Evolutionary conservation across 208 protist species (phyloP).

Genomic region (Leishmania tarentolae): DNA sequence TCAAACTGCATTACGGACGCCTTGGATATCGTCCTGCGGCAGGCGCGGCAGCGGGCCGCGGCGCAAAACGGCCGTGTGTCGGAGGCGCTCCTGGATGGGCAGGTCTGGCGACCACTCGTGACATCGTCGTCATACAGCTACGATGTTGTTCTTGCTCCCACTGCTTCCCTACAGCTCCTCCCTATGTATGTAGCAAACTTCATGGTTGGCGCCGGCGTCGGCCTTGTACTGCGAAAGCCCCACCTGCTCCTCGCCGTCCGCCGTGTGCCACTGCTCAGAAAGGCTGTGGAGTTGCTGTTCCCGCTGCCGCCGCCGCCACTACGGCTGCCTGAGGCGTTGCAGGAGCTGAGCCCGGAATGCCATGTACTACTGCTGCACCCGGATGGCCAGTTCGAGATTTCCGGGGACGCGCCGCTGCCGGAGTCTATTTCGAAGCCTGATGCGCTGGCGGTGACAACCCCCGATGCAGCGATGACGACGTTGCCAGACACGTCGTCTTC

Average conservation of each 20-base stretch:
- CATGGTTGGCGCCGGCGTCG: constrained; percentile 21
- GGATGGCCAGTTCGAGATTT: constrained; percentile 20
- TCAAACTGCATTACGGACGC: constrained; percentile 35
- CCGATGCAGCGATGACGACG: background rate
- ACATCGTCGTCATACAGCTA: constrained; percentile 3
- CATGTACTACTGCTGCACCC: constrained; percentile 20
- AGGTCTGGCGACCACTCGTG: constrained; percentile 15
- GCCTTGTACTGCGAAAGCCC: constrained; percentile 18
- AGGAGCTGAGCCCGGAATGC: constrained; percentile 31
- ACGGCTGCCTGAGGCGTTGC: constrained; percentile 31
- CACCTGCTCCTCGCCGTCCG: constrained; percentile 13
- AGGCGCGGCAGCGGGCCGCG: constrained; percentile 20
- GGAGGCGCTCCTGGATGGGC: background rate
- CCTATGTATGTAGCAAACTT: constrained; percentile 39
- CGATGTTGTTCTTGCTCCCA: constrained; percentile 30
- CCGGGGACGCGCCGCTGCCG: constrained; percentile 14
- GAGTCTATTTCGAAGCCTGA: constrained; percentile 5
- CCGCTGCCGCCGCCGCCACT: constrained; percentile 37
- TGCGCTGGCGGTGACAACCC: background rate
- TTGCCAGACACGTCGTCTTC: background rate
- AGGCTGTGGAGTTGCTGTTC: constrained; percentile 11
- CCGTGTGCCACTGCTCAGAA: constrained; percentile 18
- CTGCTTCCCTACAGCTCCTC: constrained; percentile 39
- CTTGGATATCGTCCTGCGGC: constrained; percentile 24
- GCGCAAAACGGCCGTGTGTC: constrained; percentile 9